phyloP scores from a whole-genome alignment of 2,329 filamentous ascomycete species.

The Sporothrix dimorphospora region DNA sequence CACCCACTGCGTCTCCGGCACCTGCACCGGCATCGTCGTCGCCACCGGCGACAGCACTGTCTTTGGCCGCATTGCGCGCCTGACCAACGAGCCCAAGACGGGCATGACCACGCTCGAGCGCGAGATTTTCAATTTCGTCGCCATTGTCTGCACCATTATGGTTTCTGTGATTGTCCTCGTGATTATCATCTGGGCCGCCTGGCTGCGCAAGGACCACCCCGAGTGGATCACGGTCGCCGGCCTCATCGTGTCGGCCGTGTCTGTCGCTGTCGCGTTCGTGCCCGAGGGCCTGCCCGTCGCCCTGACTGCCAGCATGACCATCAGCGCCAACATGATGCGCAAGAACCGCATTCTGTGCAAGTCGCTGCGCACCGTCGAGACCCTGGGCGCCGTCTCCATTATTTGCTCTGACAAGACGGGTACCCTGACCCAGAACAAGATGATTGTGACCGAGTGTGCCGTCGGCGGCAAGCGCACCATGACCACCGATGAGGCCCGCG shows the following conservation, averaged over 20 bases:
- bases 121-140: slow-evolving; percentile 73
- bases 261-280: slow-evolving; percentile 74
- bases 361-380: slow-evolving; percentile 77
- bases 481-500: slow-evolving; percentile 55
- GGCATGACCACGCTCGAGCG: slow-evolving; percentile 71
- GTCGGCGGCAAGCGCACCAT: slow-evolving; percentile 59
- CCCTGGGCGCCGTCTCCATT: slow-evolving; percentile 70
- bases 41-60: slow-evolving; percentile 73
- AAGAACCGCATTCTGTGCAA: slow-evolving; percentile 80
- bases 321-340: slow-evolving; percentile 75
- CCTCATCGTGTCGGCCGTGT: slow-evolving; percentile 74
- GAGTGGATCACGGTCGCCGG: slow-evolving; percentile 72
- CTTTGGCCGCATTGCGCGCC: slow-evolving; percentile 73
- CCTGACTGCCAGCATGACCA: slow-evolving; percentile 71
- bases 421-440: slow-evolving; percentile 70
- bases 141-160: slow-evolving; percentile 70
- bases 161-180: slow-evolving; percentile 66
- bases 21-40: slow-evolving; percentile 67
- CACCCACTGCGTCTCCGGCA: slow-evolving; percentile 76
- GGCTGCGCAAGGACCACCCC: slow-evolving; percentile 68
- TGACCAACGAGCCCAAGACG: slow-evolving; percentile 70
- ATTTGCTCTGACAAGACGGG: slow-evolving; percentile 81
- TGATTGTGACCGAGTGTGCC: slow-evolving; percentile 71
- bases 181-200: slow-evolving; percentile 69
- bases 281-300: slow-evolving; percentile 74